Conservation (phyloP, 805 yeast species). For the Zygosaccharomyces kombuchaensis region DNA sequence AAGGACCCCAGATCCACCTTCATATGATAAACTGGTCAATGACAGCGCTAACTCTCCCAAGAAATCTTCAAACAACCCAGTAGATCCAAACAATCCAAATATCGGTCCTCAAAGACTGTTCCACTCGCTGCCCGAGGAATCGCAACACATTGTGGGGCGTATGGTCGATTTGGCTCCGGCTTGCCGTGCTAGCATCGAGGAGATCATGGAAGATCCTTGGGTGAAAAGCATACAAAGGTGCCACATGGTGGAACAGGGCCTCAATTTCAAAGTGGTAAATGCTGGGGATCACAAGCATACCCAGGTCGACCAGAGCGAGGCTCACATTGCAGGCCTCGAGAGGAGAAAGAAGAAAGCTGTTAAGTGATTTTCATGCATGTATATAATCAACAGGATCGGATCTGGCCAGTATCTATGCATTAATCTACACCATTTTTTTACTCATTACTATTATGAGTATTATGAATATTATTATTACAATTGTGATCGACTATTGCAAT, state of each 20-base stretch:
- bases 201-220: slow-evolving; percentile 72
- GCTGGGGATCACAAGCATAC: slow-evolving; percentile 76
- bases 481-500: neutral
- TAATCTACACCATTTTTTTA: neutral
- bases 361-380: slow-evolving; percentile 22
- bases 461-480: neutral
- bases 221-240: slow-evolving; percentile 63
- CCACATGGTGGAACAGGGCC: slow-evolving; percentile 43
- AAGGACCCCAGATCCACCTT: slow-evolving; percentile 47
- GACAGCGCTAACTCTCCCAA: slow-evolving; percentile 11
- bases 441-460: neutral
- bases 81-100: slow-evolving; percentile 55
- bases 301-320: slow-evolving; percentile 86
- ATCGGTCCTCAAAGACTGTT: slow-evolving; percentile 70
- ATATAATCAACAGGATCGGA: neutral
- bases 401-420: neutral
- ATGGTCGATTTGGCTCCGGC: slow-evolving; percentile 88
- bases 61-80: slow-evolving; percentile 27
- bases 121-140: slow-evolving; percentile 65
- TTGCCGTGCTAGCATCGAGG: slow-evolving; percentile 76
- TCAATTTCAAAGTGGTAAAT: slow-evolving; percentile 37
- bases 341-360: slow-evolving; percentile 56
- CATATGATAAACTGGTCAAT: slow-evolving; percentile 28
- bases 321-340: slow-evolving; percentile 91
- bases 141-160: slow-evolving; percentile 60